These are phyloP conservation scores for Crithidia sp. DNA, from an alignment of 208 protist species.

Conservation along the genomic window DNA sequence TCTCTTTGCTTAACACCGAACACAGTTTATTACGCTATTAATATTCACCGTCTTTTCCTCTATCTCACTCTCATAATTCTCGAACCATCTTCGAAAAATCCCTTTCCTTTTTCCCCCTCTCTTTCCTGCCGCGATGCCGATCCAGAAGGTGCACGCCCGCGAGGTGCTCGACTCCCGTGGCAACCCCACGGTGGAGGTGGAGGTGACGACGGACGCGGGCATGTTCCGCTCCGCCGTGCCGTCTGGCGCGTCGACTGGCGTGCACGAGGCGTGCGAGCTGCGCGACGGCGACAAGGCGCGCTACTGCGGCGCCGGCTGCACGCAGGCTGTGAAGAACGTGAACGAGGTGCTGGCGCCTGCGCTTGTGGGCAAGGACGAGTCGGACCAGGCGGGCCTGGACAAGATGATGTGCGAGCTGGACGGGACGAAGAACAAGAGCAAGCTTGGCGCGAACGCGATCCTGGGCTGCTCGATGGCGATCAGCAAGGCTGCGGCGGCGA, in stretches of 20 bases:
- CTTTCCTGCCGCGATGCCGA: slow-evolving; percentile 53
- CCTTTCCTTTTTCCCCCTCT: too few species aligned
- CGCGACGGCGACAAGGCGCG: slow-evolving; percentile 95
- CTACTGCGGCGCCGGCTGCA: slow-evolving; percentile 98
- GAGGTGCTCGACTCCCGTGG: slow-evolving; percentile 91
- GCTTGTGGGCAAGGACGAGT: slow-evolving; percentile 93
- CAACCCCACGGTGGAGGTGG: slow-evolving; percentile 95
- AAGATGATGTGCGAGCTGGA: slow-evolving; percentile 95
- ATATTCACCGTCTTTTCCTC: too few species aligned
- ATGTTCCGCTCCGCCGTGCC: slow-evolving; percentile 98
- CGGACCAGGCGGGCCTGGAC: slow-evolving; percentile 94
- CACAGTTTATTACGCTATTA: too few species aligned
- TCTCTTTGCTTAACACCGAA: too few species aligned
- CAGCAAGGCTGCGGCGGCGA: slow-evolving; percentile 95
- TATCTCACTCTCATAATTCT: too few species aligned
- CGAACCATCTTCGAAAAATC: too few species aligned
- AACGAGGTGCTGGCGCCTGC: slow-evolving; percentile 93
- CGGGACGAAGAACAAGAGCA: slow-evolving; percentile 97
- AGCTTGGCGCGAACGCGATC: slow-evolving; percentile 98
- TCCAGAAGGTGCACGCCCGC: slow-evolving; percentile 87
- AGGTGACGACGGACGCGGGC: slow-evolving; percentile 95
- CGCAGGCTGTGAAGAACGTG: slow-evolving; percentile 95
- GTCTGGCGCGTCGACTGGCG: slow-evolving; percentile 98
- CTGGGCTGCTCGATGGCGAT: slow-evolving; percentile 97
- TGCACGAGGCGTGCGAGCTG: slow-evolving; percentile 98